Percentiles rank a stretch among this genome's conserved stretches.
These are phyloP conservation scores for Saccharomycopsis sp. DNA, from an alignment of 805 yeast species.

Conservation along the genomic window DNA sequence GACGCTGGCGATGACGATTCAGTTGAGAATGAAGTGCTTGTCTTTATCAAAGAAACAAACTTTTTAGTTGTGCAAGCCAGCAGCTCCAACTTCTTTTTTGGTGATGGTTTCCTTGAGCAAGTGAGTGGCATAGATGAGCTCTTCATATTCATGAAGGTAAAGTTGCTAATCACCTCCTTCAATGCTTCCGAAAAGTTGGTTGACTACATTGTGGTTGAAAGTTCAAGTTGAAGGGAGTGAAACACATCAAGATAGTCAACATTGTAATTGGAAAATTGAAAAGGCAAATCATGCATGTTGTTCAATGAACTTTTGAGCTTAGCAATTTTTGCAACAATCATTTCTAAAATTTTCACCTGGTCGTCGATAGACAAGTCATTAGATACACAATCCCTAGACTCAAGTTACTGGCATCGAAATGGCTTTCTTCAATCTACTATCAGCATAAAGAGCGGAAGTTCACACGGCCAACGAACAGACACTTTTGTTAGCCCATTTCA, in stretches of 20 bases:
- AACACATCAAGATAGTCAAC: not conserved
- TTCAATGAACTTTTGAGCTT: not conserved
- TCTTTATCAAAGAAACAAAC: not conserved
- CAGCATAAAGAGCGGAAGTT: too few species aligned
- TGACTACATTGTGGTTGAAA: not conserved
- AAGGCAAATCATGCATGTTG: conserved; percentile 7
- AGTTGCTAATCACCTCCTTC: not conserved
- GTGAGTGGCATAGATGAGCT: conserved; percentile 8
- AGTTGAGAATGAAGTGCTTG: not conserved
- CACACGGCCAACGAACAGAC: too few species aligned
- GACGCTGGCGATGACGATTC: not conserved
- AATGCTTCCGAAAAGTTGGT: not conserved
- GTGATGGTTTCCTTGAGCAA: conserved; percentile 10
- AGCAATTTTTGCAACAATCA: not conserved
- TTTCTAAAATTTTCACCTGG: not conserved
- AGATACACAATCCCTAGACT: not conserved
- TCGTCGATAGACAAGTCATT: not conserved
- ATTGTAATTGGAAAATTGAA: conserved; percentile 6
- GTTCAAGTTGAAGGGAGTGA: not conserved
- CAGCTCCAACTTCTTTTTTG: conserved; percentile 16
- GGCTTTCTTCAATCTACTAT: too few species aligned
- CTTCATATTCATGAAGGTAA: conserved; percentile 6
- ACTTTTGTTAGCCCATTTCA: too few species aligned
- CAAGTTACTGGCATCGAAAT: too few species aligned
- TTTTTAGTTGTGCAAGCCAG: not conserved